A percentile compares a stretch with the other conserved stretches of the same genome.
phyloP scores from a whole-genome alignment of 129 eudicot genomes.

The Helianthus annuus region DNA sequence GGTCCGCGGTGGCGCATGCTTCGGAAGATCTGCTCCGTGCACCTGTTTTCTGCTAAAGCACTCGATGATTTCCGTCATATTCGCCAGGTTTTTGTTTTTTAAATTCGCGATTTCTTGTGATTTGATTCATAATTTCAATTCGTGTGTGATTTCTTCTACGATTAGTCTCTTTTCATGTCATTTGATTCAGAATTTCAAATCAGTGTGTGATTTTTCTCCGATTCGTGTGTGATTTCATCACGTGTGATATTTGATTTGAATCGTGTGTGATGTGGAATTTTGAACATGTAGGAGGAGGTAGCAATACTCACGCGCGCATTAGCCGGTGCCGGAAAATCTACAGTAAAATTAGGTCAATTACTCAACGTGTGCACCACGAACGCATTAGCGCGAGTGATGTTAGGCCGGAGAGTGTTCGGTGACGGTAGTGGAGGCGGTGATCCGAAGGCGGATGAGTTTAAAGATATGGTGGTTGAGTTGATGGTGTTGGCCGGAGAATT shows the following conservation, averaged over 20 bases:
- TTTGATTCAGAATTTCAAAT: too few relatives aligned
- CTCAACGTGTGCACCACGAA: slow-evolving; percentile 83
- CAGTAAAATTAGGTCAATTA: slow-evolving; percentile 57
- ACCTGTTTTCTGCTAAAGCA: slow-evolving; percentile 75
- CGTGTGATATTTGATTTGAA: too few relatives aligned
- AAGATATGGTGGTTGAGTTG: slow-evolving; percentile 86
- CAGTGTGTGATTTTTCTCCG: too few relatives aligned
- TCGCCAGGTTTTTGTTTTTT: slow-evolving; percentile 54
- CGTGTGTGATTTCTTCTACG: too few relatives aligned
- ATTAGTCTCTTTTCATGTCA: background rate
- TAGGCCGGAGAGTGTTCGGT: slow-evolving; percentile 68
- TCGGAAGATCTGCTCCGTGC: slow-evolving; percentile 73
- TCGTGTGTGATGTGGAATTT: background rate
- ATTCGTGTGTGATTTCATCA: background rate
- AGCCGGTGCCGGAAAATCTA: slow-evolving; percentile 34
- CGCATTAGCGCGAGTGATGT: slow-evolving; percentile 74
- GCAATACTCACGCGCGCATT: slow-evolving; percentile 52
- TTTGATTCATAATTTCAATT: background rate
- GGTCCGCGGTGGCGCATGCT: slow-evolving; percentile 93
- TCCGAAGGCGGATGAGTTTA: slow-evolving; percentile 70
- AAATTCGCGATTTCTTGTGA: background rate
- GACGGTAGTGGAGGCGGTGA: slow-evolving; percentile 50
- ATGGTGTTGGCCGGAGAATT: slow-evolving; percentile 84
- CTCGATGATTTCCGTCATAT: slow-evolving; percentile 72
- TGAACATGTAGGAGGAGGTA: slow-evolving; percentile 64